Base-by-base conservation (phyloP, 2,329 filamentous ascomycete genomes). In the Lomentospora prolificans region DNA sequence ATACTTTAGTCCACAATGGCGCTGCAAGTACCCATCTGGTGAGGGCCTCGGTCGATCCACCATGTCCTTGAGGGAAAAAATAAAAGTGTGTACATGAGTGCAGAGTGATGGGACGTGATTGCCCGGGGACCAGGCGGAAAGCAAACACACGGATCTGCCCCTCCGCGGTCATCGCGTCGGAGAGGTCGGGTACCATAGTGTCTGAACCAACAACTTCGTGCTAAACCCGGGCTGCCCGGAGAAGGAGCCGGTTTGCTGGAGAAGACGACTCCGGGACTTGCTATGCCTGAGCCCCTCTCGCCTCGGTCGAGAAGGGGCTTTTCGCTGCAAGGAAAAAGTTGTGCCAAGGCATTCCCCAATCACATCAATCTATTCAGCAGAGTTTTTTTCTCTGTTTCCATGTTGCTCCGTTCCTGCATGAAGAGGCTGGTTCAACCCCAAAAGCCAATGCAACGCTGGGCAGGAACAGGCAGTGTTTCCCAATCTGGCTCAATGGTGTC, bases 211-310 rank as follows among this genome's bases (percentile, higher is more conserved):
- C 44, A 17, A 41, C 22, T 10, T n/a, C 22, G 44, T 10, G 19
- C 12, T 48, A 19, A 25, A 28, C 52, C 36, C 33, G 24, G 33
- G 33, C 51, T 44, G 24, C 12, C 52, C 52, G 52, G 52, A 54
- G 25, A 44, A 14, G 6, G 52, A 54, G 33, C 52, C 52, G 52
- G 52, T 54, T 54, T 54, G 52, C 52, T 54, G 52, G 52, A 22
- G 25, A 54, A 28, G 51, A 7, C 22, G 44, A 19, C 44, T 22
- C 44, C 44, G 44, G 44, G 44, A 41, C 44, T 22, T 48, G 44
- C 10, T 25, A 48, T 48, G 44, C 44, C 44, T 25, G 17, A 25
- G 44, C 10, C 22, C 44, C 19, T 19, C 22, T 22, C 22, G 12
- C 22, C 44, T 48, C 44, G 24, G 22, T 48, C 44, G 6, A 19